Base-by-base conservation (phyloP, 2,329 filamentous ascomycete species). In the Beauveria medogensis region DNA sequence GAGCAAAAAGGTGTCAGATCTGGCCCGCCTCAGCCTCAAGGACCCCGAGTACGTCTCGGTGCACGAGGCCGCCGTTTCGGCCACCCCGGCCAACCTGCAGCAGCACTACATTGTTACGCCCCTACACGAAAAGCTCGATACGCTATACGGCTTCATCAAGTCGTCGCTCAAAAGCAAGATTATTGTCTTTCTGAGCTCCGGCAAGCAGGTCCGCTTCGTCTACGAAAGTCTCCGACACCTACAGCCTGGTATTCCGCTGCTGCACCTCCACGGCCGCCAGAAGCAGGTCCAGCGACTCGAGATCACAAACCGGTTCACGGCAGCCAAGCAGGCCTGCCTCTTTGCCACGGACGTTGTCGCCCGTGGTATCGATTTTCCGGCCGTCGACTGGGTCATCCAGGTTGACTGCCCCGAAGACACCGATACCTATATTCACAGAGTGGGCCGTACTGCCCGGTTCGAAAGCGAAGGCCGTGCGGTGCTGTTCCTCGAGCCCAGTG, bases 331-430 rank as follows among this genome's bases (percentile, higher is more conserved):
- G 61, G 88, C 91, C 1, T 97, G 94, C 70, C 81, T 99, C 0
- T 96, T 99, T 71, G 91, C 94, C 1, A 99, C 94, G 0, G 94
- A 99, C 70, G 91, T 99, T 6, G 92, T 95, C 4, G 94, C 94
- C 0, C 84, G 94, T 73, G 94, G 94, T 65, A 83, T 99, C 14
- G 94, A 99, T 73, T 97, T 99, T 70, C 94, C 94, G 0, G 88
- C 92, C 3, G 94, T 99, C 0, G 94, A 99, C 72, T 99, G 94
- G 89, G 94, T 99, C 5, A 91, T 99, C n/a, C 94, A 99, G 71
- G 82, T 91, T n/a, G 94, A 99, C 72, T 96, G 91, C 66, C 94
- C 94, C 0, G 94, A 99, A 73, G 93, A 99, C 72, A 89, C 90
- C 4, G 94, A 97, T 69, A 99, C 94, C 0, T 99, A 99, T 69